Percentiles rank a stretch among this genome's conserved stretches.
Evolutionary conservation across 2,329 filamentous ascomycete genomes (phyloP).

Genomic region (Fusarium sp.): DNA sequence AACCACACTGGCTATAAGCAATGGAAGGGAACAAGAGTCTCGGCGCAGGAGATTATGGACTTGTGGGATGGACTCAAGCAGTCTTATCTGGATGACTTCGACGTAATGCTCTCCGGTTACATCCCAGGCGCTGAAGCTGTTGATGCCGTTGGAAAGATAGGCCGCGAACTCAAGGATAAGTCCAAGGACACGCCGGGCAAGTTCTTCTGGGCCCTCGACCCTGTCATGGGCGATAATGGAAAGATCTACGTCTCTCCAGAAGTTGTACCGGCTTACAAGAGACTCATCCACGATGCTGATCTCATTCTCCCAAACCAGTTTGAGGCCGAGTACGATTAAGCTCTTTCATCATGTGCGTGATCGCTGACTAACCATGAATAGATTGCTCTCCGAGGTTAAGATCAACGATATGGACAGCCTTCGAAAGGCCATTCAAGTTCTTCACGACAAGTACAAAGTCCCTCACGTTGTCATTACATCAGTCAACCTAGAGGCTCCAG

Average conservation of each 20-base stretch:
- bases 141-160: slow-evolving; percentile 85
- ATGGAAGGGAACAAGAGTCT: slow-evolving; percentile 84
- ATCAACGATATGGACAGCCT: slow-evolving; percentile 81
- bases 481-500: slow-evolving; percentile 72
- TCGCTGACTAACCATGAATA: slow-evolving; percentile 50
- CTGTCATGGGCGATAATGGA: slow-evolving; percentile 98
- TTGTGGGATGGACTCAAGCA: slow-evolving; percentile 87
- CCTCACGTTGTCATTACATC: slow-evolving; percentile 96
- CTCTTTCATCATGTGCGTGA: not conserved
- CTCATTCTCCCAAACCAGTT: slow-evolving; percentile 97
- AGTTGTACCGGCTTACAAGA: slow-evolving; percentile 90
- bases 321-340: slow-evolving; percentile 82
- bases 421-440: slow-evolving; percentile 75
- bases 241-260: slow-evolving; percentile 90
- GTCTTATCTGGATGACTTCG: slow-evolving; percentile 87
- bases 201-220: slow-evolving; percentile 98
- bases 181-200: slow-evolving; percentile 71
- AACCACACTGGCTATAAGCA: slow-evolving; percentile 95
- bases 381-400: slow-evolving; percentile 84
- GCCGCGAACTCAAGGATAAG: slow-evolving; percentile 78
- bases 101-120: slow-evolving; percentile 95
- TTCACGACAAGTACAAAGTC: slow-evolving; percentile 80
- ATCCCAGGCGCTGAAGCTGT: slow-evolving; percentile 89
- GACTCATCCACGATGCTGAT: slow-evolving; percentile 82
- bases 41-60: slow-evolving; percentile 83